Base-by-base conservation (phyloP, 305 asterid species). In the Euphrasia arctica region DNA sequence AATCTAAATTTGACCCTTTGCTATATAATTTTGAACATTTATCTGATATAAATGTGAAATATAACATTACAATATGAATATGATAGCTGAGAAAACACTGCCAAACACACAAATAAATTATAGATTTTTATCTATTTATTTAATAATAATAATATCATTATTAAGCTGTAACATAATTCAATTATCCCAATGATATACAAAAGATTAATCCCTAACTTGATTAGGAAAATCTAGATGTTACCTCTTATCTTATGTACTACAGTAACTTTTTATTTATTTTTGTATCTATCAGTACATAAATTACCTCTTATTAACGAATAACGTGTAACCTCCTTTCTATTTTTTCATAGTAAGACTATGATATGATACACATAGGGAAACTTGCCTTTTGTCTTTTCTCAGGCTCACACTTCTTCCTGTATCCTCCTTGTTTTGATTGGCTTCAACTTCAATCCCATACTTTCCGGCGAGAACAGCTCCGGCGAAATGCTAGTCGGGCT, bases 401-500 rank as follows among this genome's bases (percentile, higher is more conserved):
- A 4, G 18, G 9, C 62, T 80, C 86, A 82, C 61, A 80, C 85
- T 77, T 85, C 83, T 10, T 67, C 72, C 6, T 65, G 82, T 65
- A 89, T 75, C 70, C 83, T 75, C 70, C 83, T 81, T 10, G 99
- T 93, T 73, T 93, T 93, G 42, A 93, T 93, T 3, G 99, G 99
- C 72, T 93, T 93, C 25, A 93, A 70, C 79, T 90, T 93, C 85
- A 93, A 70, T 5, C 99, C 99, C 99, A 93, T 90, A 81, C 99
- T 93, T 74, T 93, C 99, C 0, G 99, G 99, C 9, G 99, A 88
- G 82, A 90, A 93, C 55, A 93, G 97, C 85, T 93, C 97, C 0
- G 97, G 96, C n/a, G 97, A 86, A 61, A 93, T 88, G 81, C 94
- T 67, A 39, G 88, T 84, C 28, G 99, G 99, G 56, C 96, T 93